Evolutionary conservation across 1,284 basidiomycete genomes (phyloP), one percentile per base, ranked within the genome.

Genomic region (Ceratobasidium sp.): DNA sequence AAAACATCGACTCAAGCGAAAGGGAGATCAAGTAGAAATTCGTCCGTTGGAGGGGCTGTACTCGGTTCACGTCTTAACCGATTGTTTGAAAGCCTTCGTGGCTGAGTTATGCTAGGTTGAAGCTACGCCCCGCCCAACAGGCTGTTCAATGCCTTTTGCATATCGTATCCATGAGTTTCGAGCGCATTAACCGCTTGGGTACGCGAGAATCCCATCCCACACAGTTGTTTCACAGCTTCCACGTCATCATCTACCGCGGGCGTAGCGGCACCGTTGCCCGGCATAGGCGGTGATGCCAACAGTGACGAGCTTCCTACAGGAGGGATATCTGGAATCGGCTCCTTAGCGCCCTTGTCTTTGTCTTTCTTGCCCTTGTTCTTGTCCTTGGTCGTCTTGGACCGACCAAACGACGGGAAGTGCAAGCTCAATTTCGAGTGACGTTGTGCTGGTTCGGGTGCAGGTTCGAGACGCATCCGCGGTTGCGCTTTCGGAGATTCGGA

Each of bases 141-240:
- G 76, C 85, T 88, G 79, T 93, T 92, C 67, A 92, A 81, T 28
- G 92, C 91, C 75, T 84, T 85, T 78, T 85, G 87, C 41, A 94
- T 83, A 78, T 93, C 89, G 78, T 93, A 93, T 72, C 87, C 88
- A 77, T 89, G 83, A 64, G 77, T 77, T 80, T 95, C 93, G 14
- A 95, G 83, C 21, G 93, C 92, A 30, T 83, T 83, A 6, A 95
- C 85, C 0, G 91, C 91, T 78, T 93, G 89, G n/a, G 83, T 80
- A 58, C 93, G 87, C 76, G 85, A 89, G 83, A 95, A 95, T 45
- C 93, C 93, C 92, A 95, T 94, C 34, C 84, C 85, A 60, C 86
- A 87, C 53, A 95, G 82, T 76, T 89, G 89, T 78, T 91, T 93
- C 36, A 95, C 91, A 0, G 88, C 82, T 75, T 89, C 88, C 18